A percentile compares a stretch with the other conserved stretches of the same genome.
Conservation (phyloP, 2,329 filamentous ascomycete genomes). For the Thielaviopsis musarum region DNA sequence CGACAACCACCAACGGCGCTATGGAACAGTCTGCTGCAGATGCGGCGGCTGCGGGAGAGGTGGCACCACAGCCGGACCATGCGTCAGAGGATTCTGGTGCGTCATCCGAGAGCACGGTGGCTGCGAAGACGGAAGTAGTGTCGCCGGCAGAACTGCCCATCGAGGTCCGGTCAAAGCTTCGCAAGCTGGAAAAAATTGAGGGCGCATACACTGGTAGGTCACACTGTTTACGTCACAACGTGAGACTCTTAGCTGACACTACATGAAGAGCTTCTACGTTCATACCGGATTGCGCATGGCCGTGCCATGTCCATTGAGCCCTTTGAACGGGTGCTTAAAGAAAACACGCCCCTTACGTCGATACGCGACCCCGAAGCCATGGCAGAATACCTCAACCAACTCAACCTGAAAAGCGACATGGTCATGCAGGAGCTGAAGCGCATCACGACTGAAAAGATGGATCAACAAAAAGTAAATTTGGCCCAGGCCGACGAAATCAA, state of each 20-base stretch:
- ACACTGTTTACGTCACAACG: background rate
- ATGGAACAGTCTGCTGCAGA: background rate
- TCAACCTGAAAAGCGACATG: constrained; percentile 79
- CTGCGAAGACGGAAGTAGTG: constrained; percentile 11
- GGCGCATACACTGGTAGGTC: constrained; percentile 62
- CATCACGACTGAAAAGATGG: constrained; percentile 66
- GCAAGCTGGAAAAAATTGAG: constrained; percentile 82
- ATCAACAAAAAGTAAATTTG: constrained; percentile 60
- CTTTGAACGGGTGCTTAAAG: constrained; percentile 79
- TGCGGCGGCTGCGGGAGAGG: background rate
- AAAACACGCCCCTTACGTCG: constrained; percentile 80
- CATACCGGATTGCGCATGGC: constrained; percentile 80
- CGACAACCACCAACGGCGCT: background rate
- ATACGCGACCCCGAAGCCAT: constrained; percentile 74
- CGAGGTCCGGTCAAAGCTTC: constrained; percentile 58
- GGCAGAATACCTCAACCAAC: constrained; percentile 76
- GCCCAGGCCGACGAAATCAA: constrained; percentile 17
- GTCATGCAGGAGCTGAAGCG: constrained; percentile 85
- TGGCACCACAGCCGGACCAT: constrained; percentile 13
- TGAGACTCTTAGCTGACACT: background rate
- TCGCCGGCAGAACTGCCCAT: constrained; percentile 42
- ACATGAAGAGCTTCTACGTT: constrained; percentile 60
- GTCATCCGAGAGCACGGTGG: constrained; percentile 6
- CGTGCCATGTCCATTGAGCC: constrained; percentile 77
- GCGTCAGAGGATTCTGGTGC: constrained; percentile 12